These are phyloP conservation scores for Glycine tomentella DNA, from an alignment of 306 rosid genomes.

Conservation along the genomic window DNA sequence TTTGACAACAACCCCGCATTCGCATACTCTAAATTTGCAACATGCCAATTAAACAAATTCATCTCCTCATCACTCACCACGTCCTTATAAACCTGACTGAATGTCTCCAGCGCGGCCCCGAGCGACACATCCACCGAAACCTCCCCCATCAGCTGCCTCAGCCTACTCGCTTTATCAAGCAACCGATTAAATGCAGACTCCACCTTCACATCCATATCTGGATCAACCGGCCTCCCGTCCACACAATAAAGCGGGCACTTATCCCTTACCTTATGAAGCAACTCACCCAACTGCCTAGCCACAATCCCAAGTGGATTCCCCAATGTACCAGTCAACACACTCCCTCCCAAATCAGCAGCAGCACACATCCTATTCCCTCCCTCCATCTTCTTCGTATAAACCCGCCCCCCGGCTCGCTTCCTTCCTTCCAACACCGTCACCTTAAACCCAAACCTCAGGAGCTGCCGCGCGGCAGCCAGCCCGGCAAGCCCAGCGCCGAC, in stretches of 20 bases:
- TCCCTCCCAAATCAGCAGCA: constrained; percentile 97
- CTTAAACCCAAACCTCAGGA: constrained; percentile 87
- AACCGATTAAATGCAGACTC: constrained; percentile 83
- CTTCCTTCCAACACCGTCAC: constrained; percentile 90
- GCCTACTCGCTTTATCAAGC: constrained; percentile 86
- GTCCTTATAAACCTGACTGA: constrained; percentile 74
- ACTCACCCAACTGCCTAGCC: constrained; percentile 78
- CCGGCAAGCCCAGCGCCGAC: constrained; percentile 92
- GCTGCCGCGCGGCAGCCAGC: constrained; percentile 89
- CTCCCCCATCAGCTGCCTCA: constrained; percentile 91
- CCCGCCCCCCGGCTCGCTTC: constrained; percentile 90
- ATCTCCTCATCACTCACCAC: constrained; percentile 79
- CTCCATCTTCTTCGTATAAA: constrained; percentile 94
- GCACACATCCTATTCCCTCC: constrained; percentile 84
- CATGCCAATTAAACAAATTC: constrained; percentile 96
- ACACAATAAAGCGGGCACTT: constrained; percentile 83
- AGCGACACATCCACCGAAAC: constrained; percentile 96
- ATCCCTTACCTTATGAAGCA: constrained; percentile 90
- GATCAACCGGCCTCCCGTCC: constrained; percentile 86
- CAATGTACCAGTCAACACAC: constrained; percentile 92
- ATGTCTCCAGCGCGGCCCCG: constrained; percentile 93
- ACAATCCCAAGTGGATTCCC: constrained; percentile 96
- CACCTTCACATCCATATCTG: constrained; percentile 83
- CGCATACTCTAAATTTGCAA: constrained; percentile 95
- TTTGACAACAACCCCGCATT: constrained; percentile 87